Evolutionary conservation across 1,284 basidiomycete genomes (phyloP).

Genomic region (Rhodotorula sp.): DNA sequence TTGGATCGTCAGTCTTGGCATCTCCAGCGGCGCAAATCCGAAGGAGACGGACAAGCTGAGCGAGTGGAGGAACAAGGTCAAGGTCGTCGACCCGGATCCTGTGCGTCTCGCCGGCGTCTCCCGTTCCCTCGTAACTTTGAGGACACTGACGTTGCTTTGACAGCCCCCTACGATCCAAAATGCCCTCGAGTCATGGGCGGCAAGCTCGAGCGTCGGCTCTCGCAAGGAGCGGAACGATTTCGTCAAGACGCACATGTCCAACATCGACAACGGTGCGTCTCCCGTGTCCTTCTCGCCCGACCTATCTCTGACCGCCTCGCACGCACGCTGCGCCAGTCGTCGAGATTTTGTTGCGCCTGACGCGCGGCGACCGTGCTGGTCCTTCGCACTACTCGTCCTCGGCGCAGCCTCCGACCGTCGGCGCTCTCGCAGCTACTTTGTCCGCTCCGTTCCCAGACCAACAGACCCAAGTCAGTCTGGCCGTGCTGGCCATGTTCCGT

Average conservation of each 20-base stretch:
- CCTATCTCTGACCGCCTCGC: not conserved
- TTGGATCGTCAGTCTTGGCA: conserved; percentile 81
- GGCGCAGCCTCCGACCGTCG: conserved; percentile 53
- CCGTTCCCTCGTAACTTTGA: too few relatives aligned
- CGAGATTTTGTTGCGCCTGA: conserved; percentile 83
- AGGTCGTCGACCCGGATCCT: conserved; percentile 89
- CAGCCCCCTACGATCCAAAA: conserved; percentile 88
- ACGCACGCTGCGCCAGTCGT: conserved; percentile 53
- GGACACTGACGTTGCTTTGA: not conserved
- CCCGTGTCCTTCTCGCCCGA: not conserved
- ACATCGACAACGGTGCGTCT: conserved; percentile 63
- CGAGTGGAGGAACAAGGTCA: conserved; percentile 87
- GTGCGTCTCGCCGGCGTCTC: conserved; percentile 60
- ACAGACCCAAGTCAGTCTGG: conserved; percentile 88
- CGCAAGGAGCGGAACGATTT: conserved; percentile 78
- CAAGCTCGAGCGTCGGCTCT: conserved; percentile 71
- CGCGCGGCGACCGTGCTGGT: conserved; percentile 72
- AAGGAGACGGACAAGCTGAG: conserved; percentile 38
- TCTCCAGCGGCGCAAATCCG: conserved; percentile 53
- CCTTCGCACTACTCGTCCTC: conserved; percentile 50
- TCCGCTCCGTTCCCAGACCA: conserved; percentile 76
- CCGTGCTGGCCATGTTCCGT: conserved; percentile 83
- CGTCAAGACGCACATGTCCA: conserved; percentile 75
- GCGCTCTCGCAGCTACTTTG: conserved; percentile 55
- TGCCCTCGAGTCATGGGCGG: conserved; percentile 81